A percentile compares a stretch with the other conserved stretches of the same genome.
phyloP scores from a whole-genome alignment of 148 eudicot species.

The Rhododendron ferrugineum region DNA sequence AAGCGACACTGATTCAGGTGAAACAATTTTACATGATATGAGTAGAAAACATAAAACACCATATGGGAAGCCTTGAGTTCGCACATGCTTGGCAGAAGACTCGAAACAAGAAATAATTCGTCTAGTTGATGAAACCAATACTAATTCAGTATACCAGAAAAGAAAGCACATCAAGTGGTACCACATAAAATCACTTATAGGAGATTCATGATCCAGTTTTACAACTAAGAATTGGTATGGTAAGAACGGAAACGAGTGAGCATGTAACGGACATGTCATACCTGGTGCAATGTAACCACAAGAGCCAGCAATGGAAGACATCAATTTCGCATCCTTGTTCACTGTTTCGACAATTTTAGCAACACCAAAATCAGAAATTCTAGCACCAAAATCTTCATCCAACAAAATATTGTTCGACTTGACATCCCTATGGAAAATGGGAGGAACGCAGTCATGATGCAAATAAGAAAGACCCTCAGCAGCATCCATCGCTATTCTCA shows the following conservation, averaged over 20 bases:
- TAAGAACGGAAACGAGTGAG: neutral
- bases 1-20: neutral
- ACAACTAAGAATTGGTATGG: neutral
- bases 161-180: neutral
- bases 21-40: neutral
- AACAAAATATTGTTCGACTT: slow-evolving; percentile 46
- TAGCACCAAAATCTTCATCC: slow-evolving; percentile 41
- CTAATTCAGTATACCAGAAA: neutral
- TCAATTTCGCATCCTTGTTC: slow-evolving; percentile 23
- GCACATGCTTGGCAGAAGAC: neutral
- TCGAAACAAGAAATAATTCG: neutral
- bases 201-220: neutral
- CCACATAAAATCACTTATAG: neutral
- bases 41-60: neutral
- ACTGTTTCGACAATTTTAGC: slow-evolving; percentile 29
- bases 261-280: slow-evolving; percentile 8
- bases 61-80: neutral
- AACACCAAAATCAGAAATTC: slow-evolving; percentile 50
- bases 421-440: slow-evolving; percentile 49
- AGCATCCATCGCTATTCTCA: slow-evolving; percentile 35
- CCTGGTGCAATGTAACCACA: slow-evolving; percentile 61
- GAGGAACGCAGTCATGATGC: slow-evolving; percentile 53
- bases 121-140: neutral
- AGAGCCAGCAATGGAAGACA: slow-evolving; percentile 56
- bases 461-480: slow-evolving; percentile 53